Evolutionary conservation across 176 grass and related monocot species (phyloP), one percentile per base, ranked within the genome.

Genomic region (Eremochloa ophiuroides): DNA sequence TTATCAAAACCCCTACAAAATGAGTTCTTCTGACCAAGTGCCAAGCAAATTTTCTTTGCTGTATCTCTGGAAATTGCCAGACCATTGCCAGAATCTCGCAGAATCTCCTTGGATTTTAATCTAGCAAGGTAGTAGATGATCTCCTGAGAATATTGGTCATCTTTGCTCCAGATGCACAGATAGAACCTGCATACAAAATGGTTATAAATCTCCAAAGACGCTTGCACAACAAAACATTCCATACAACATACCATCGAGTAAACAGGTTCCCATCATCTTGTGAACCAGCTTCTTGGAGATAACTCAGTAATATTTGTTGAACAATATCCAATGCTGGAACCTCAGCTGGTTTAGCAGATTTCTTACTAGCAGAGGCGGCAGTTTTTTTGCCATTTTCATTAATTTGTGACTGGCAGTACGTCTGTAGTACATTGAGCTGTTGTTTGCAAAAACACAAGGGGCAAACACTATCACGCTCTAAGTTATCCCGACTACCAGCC

Each of bases 121-220:
- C 91, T 99, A 73, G 93, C 88, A 38, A 99, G 87, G 82, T 93
- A 96, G 60, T 93, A 96, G 62, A 88, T 66, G 29, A 99, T 93
- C 71, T 91, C 89, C 79, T 93, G 87, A 80, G 85, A 91, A 82
- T 80, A 87, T 69, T 89, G 87, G 61, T 92, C 93, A 60, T 95
- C 93, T 88, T 99, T 99, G 88, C 92, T 90, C 97, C 97, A 99
- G 87, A 90, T 83, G 85, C 91, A 99, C 65, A 99, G 77, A 88
- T 99, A 91, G 73, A 95, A 99, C 97, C 97, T 99, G 89, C 62
- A 85, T 39, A 62, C 50, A 85, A 59, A 74, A 47, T 68, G 42
- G 47, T 34, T 75, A 60, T 83, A 20, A 73, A 60, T 71, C 39
- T 84, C 62, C 33, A 79, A 59, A 27, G 31, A 44, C 7, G 28